A percentile compares a stretch with the other conserved stretches of the same genome.
phyloP scores from a whole-genome alignment of 2,329 filamentous ascomycete species.

The Diaporthe sp. region DNA sequence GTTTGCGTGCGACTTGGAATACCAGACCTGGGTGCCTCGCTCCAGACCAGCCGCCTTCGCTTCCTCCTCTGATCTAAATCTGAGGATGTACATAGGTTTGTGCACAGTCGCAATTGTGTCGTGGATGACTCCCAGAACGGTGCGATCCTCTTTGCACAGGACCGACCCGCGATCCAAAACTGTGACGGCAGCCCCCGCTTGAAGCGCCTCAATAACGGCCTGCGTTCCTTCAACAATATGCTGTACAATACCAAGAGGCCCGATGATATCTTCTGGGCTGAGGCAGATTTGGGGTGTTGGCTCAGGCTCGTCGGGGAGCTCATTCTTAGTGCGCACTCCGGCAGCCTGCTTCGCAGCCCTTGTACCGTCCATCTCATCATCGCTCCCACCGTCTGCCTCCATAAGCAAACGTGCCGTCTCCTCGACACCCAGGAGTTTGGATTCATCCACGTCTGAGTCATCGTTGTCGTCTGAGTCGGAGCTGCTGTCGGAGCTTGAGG shows the following conservation, averaged over 20 bases:
- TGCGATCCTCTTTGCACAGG: conserved; percentile 80
- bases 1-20: conserved; percentile 80
- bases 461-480: conserved; percentile 68
- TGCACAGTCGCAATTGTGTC: conserved; percentile 89
- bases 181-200: conserved; percentile 78
- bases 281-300: conserved; percentile 84
- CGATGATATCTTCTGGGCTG: conserved; percentile 80
- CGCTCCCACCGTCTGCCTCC: conserved; percentile 82
- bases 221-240: conserved; percentile 79
- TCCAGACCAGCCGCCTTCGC: conserved; percentile 74
- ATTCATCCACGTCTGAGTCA: conserved; percentile 73
- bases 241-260: conserved; percentile 79
- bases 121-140: conserved; percentile 82
- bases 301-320: conserved; percentile 70
- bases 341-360: conserved; percentile 54
- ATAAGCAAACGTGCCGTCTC: conserved; percentile 88
- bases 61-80: conserved; percentile 76
- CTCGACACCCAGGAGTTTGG: conserved; percentile 75
- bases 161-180: conserved; percentile 88
- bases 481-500: conserved; percentile 68
- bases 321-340: conserved; percentile 84
- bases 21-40: conserved; percentile 80
- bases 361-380: conserved; percentile 74
- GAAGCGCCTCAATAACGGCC: conserved; percentile 81
- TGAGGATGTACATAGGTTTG: conserved; percentile 86